These are phyloP conservation scores for Mucor irregularis DNA, from an alignment of 371 early-diverging fungal species.

Conservation along the genomic window DNA sequence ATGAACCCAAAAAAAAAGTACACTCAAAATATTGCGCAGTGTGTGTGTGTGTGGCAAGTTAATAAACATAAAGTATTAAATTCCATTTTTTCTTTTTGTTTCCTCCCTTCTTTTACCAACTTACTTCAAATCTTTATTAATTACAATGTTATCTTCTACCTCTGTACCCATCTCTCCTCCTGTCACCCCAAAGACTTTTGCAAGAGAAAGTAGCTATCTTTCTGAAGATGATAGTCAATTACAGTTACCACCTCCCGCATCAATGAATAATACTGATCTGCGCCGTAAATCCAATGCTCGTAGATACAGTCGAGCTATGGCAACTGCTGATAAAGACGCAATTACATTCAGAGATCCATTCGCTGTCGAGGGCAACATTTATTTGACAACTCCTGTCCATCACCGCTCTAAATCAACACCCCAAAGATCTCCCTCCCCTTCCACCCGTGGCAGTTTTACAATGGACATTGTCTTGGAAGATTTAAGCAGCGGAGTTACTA, in stretches of 20 bases:
- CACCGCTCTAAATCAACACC: constrained; percentile 21
- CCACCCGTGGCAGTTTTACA: constrained; percentile 16
- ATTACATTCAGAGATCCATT: constrained; percentile 10
- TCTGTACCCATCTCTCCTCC: constrained; percentile 25
- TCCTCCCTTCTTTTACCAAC: neutral
- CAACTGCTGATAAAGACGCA: constrained; percentile 7
- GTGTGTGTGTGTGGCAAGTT: too few relatives aligned
- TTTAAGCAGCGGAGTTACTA: constrained; percentile 5
- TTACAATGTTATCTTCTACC: constrained; percentile 3
- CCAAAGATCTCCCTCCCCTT: constrained; percentile 16
- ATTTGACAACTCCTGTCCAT: neutral
- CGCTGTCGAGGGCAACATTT: neutral
- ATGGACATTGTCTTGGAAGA: constrained; percentile 16
- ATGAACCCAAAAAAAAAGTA: too few relatives aligned
- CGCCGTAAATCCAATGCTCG: constrained; percentile 27
- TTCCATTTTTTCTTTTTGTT: neutral
- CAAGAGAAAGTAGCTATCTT: neutral
- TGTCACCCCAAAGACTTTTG: constrained; percentile 22
- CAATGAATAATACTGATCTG: constrained; percentile 10
- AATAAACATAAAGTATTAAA: neutral
- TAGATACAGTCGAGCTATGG: constrained; percentile 17
- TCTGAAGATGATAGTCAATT: constrained; percentile 1
- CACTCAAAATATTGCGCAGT: too few relatives aligned
- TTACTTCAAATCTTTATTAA: too few relatives aligned
- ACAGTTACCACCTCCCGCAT: constrained; percentile 8